These are phyloP conservation scores for Cantharellus cinnabarinus DNA, from an alignment of 768 basidiomycete genomes.

Conservation along the genomic window DNA sequence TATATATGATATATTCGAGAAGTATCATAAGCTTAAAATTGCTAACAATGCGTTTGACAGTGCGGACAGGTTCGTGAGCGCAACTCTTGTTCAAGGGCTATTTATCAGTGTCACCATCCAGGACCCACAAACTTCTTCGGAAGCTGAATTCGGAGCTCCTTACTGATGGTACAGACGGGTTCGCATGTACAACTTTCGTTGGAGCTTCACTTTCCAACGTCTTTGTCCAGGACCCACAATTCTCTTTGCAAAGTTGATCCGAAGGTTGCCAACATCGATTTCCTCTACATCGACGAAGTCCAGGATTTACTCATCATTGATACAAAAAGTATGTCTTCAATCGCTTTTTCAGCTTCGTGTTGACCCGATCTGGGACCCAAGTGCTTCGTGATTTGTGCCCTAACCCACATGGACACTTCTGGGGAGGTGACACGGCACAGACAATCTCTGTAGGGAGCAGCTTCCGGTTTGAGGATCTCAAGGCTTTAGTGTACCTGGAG, in stretches of 20 bases:
- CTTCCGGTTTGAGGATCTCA: constrained; percentile 52
- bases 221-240: constrained; percentile 26
- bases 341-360: neutral
- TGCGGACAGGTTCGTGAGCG: constrained; percentile 22
- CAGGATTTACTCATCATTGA: constrained; percentile 57
- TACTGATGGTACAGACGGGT: constrained; percentile 32
- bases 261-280: constrained; percentile 25
- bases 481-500: constrained; percentile 39
- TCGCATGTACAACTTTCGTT: neutral
- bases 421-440: constrained; percentile 67
- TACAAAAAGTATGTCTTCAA: constrained; percentile 21
- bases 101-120: too few species aligned
- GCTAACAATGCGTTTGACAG: constrained; percentile 27
- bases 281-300: constrained; percentile 53
- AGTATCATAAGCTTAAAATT: constrained; percentile 29
- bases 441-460: constrained; percentile 54
- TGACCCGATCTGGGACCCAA: constrained; percentile 12
- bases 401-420: constrained; percentile 49
- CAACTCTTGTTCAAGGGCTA: neutral
- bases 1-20: constrained; percentile 34
- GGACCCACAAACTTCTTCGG: too few species aligned
- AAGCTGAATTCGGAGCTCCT: neutral
- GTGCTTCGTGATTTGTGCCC: constrained; percentile 42
- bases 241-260: constrained; percentile 22
- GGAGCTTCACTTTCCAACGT: neutral